These are phyloP conservation scores for Penicillium atrosanguineum DNA, from an alignment of 495 filamentous ascomycete genomes.

Conservation along the genomic window DNA sequence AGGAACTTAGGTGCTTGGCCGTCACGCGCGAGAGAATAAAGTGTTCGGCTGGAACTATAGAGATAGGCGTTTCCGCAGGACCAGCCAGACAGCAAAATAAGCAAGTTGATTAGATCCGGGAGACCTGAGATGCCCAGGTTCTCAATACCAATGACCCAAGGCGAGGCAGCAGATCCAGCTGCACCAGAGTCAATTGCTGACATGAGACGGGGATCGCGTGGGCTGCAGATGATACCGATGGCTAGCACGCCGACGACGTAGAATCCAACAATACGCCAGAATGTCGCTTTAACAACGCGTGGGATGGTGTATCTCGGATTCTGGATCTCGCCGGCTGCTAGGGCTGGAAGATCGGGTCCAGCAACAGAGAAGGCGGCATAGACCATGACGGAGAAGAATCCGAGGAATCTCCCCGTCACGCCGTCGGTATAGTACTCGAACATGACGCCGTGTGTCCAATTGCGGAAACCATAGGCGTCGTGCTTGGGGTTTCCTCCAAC, in stretches of 20 bases:
- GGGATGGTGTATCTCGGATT: slow-evolving; percentile 75
- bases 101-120: slow-evolving; percentile 70
- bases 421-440: slow-evolving; percentile 34
- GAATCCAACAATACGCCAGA: slow-evolving; percentile 82
- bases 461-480: slow-evolving; percentile 65
- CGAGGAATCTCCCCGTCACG: slow-evolving; percentile 37
- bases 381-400: slow-evolving; percentile 43
- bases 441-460: slow-evolving; percentile 53
- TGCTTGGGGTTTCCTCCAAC: slow-evolving; percentile 62
- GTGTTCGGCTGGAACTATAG: slow-evolving; percentile 69
- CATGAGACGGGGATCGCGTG: slow-evolving; percentile 53
- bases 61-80: slow-evolving; percentile 74
- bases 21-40: slow-evolving; percentile 70
- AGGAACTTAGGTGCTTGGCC: slow-evolving; percentile 60
- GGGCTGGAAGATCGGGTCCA: slow-evolving; percentile 65
- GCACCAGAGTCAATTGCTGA: slow-evolving; percentile 42
- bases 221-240: slow-evolving; percentile 49
- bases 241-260: slow-evolving; percentile 58
- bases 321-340: slow-evolving; percentile 79
- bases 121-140: slow-evolving; percentile 60
- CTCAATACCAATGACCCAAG: slow-evolving; percentile 57
- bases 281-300: slow-evolving; percentile 73
- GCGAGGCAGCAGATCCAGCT: slow-evolving; percentile 45
- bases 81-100: slow-evolving; percentile 64
- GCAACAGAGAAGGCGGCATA: slow-evolving; percentile 49